Base-by-base conservation (phyloP, 345 rosid genomes). In the Boechera retrofracta region DNA sequence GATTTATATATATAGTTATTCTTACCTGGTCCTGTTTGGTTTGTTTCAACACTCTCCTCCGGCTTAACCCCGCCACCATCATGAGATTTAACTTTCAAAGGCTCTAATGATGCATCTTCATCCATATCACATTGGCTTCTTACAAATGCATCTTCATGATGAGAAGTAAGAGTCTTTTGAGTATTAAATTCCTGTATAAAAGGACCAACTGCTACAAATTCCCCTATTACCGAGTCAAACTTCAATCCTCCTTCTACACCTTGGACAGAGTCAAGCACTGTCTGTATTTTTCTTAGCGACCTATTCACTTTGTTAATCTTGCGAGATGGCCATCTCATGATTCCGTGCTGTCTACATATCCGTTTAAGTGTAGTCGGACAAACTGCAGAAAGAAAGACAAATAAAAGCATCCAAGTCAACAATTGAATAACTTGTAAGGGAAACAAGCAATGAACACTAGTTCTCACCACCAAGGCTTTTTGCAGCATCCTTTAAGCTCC, bases 401-500 rank as follows among this genome's bases (percentile, higher is more conserved):
- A 31, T 2, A 31, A 54, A 68, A 74, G 56, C 71, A 80, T 33
- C 64, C 21, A 55, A 69, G 71, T 67, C 29, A 78, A 18, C 5
- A 51, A 26, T 4, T 48, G 53, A 58, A 61, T 18, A 54, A 16
- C 36, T 55, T 26, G 63, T 5, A 16, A 1, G 5, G 29, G 21
- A 62, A 33, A 41, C 45, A 48, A 63, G 26, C 6, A 74, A 56
- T 45, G 68, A 26, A 71, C 53, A 71, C 51, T 13, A 48, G 76
- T 28, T 62, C 90, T 88, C 79, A 93, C 98, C 97, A 13, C 98
- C 92, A 76, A 93, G 88, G 82, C 92, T 85, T 86, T 91, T 93
- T 44, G 98, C 96, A 80, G 98, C 98, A 85, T 89, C 94, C 82
- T 93, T 93, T 61, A 93, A 84, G 83, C 97, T 93, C 76, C 98